phyloP scores from a whole-genome alignment of 2,329 filamentous ascomycete species.

The Ceratocystis ficicola region DNA sequence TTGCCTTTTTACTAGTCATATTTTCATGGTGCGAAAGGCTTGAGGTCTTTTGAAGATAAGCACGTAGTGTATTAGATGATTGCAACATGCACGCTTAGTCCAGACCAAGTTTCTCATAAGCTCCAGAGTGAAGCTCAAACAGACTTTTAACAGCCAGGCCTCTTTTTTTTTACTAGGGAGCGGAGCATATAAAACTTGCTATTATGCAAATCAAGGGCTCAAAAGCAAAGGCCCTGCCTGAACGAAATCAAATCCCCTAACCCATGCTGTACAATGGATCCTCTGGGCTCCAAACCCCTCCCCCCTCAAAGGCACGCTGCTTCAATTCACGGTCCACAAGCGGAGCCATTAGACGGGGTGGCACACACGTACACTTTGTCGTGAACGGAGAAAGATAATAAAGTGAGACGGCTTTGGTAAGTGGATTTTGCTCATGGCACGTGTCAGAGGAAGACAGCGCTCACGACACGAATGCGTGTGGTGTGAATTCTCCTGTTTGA shows the following conservation, averaged over 20 bases:
- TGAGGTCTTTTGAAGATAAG: too few relatives aligned
- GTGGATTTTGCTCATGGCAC: neutral
- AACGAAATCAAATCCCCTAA: neutral
- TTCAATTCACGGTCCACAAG: neutral
- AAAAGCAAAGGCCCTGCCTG: neutral
- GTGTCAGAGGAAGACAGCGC: neutral
- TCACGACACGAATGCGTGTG: neutral
- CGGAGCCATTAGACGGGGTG: conserved; percentile 2
- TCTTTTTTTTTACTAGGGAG: neutral
- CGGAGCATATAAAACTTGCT: too few relatives aligned
- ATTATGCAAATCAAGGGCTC: neutral
- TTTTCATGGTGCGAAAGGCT: neutral
- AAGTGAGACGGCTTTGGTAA: neutral
- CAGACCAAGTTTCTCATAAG: too few relatives aligned
- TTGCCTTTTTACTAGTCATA: neutral
- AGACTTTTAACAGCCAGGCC: neutral
- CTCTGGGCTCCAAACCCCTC: neutral
- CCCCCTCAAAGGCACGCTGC: neutral
- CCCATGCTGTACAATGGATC: neutral
- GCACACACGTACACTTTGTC: neutral
- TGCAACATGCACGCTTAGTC: too few relatives aligned
- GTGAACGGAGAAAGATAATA: conserved; percentile 1
- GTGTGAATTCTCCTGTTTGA: too few relatives aligned
- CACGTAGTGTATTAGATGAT: too few relatives aligned
- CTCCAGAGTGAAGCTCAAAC: neutral